Evolutionary conservation across 2,329 filamentous ascomycete genomes (phyloP).

Genomic region (Pseudohalonectria lignicola): DNA sequence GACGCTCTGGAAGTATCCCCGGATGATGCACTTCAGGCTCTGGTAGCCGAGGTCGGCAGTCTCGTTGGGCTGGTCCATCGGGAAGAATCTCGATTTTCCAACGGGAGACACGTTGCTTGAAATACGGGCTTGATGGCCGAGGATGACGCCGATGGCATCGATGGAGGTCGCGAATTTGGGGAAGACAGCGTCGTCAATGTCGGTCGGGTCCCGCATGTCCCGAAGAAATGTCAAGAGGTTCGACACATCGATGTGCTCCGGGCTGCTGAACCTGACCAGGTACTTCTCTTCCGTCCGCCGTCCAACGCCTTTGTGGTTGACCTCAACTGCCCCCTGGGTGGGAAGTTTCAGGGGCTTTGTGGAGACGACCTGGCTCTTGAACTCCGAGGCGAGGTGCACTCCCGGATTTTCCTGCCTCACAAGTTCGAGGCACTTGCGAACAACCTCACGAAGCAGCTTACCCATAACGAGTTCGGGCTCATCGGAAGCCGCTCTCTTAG

Average conservation of each 20-base stretch:
- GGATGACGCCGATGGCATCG: conserved; percentile 40
- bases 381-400: conserved; percentile 17
- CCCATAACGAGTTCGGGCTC: conserved; percentile 7
- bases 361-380: conserved; percentile 36
- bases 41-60: conserved; percentile 14
- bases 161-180: conserved; percentile 37
- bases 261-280: conserved; percentile 28
- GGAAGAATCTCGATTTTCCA: conserved; percentile 38
- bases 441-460: conserved; percentile 6
- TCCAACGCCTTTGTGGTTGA: conserved; percentile 23
- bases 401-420: conserved; percentile 23
- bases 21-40: conserved; percentile 20
- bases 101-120: conserved; percentile 25
- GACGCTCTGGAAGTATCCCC: conserved; percentile 45
- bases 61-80: conserved; percentile 20
- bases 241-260: conserved; percentile 24
- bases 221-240: conserved; percentile 31
- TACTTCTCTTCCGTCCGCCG: conserved; percentile 19
- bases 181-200: conserved; percentile 23
- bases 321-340: conserved; percentile 17
- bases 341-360: conserved; percentile 24
- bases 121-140: conserved; percentile 30
- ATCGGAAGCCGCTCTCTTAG: conserved; percentile 22
- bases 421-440: conserved; percentile 5
- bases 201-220: conserved; percentile 26